These are phyloP conservation scores for Suillus subalutaceus DNA, from an alignment of 768 basidiomycete species.

Conservation along the genomic window DNA sequence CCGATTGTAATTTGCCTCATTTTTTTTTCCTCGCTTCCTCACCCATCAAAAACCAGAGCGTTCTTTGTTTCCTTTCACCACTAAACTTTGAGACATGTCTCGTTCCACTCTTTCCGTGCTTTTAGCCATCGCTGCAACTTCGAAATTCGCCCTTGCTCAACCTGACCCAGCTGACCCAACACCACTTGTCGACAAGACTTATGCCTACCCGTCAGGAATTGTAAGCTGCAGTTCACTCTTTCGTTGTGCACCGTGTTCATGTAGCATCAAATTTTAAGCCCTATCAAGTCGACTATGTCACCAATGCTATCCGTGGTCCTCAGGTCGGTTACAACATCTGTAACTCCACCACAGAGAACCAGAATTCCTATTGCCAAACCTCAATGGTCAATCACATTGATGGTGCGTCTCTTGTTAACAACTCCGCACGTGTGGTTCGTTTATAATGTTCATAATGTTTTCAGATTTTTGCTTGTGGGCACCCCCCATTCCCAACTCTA, in stretches of 20 bases:
- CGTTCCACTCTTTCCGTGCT: constrained; percentile 49
- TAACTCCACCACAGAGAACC: constrained; percentile 68
- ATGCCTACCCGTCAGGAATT: constrained; percentile 45
- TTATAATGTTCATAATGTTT: constrained; percentile 29
- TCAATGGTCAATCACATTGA: constrained; percentile 57
- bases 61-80: neutral
- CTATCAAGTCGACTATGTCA: constrained; percentile 49
- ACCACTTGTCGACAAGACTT: constrained; percentile 49
- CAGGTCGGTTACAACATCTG: constrained; percentile 70
- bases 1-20: neutral
- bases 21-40: constrained; percentile 8
- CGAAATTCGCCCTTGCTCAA: constrained; percentile 34
- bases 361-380: constrained; percentile 70
- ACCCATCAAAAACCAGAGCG: neutral
- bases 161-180: constrained; percentile 46
- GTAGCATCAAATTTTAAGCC: constrained; percentile 38
- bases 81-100: constrained; percentile 42
- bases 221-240: constrained; percentile 30
- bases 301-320: constrained; percentile 50
- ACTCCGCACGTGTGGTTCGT: neutral
- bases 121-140: constrained; percentile 33
- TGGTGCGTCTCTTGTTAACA: constrained; percentile 26
- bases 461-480: constrained; percentile 77
- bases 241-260: neutral
- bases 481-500: constrained; percentile 47